Evolutionary conservation across 768 basidiomycete genomes (phyloP).

Genomic region (Epithele typhae): DNA sequence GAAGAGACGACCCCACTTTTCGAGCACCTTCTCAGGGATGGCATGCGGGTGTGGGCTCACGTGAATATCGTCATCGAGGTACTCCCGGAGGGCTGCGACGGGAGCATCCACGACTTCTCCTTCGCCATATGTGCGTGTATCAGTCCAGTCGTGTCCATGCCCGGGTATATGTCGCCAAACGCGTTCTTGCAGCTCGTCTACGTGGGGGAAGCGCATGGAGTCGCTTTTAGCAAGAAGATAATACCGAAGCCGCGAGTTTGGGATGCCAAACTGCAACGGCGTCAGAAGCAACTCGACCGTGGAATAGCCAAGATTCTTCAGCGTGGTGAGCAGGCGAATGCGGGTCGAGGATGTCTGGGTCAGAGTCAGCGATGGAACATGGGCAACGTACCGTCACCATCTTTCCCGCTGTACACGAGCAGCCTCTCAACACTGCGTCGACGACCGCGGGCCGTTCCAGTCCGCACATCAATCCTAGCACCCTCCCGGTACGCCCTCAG

Average conservation of each 20-base stretch:
- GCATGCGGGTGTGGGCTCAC: constrained; percentile 19
- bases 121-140: constrained; percentile 29
- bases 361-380: too few species aligned
- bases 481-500: too few species aligned
- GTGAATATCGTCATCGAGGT: constrained; percentile 33
- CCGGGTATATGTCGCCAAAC: constrained; percentile 55
- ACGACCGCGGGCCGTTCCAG: too few species aligned
- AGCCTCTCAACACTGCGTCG: too few species aligned
- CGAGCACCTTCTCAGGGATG: constrained; percentile 59
- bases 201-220: constrained; percentile 35
- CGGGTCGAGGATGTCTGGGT: constrained; percentile 63
- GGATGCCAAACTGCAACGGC: constrained; percentile 74
- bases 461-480: too few species aligned
- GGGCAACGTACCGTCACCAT: too few species aligned
- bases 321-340: constrained; percentile 44
- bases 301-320: constrained; percentile 52
- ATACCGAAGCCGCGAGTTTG: constrained; percentile 79
- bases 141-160: constrained; percentile 36
- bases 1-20: constrained; percentile 76
- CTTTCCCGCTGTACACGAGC: too few species aligned
- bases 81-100: constrained; percentile 29
- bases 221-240: constrained; percentile 65
- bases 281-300: constrained; percentile 63
- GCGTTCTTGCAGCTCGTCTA: constrained; percentile 16
- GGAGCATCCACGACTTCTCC: constrained; percentile 8